A percentile compares a stretch with the other conserved stretches of the same genome.
Conservation (phyloP, 208 protist species). For the Lotmaria passim region DNA sequence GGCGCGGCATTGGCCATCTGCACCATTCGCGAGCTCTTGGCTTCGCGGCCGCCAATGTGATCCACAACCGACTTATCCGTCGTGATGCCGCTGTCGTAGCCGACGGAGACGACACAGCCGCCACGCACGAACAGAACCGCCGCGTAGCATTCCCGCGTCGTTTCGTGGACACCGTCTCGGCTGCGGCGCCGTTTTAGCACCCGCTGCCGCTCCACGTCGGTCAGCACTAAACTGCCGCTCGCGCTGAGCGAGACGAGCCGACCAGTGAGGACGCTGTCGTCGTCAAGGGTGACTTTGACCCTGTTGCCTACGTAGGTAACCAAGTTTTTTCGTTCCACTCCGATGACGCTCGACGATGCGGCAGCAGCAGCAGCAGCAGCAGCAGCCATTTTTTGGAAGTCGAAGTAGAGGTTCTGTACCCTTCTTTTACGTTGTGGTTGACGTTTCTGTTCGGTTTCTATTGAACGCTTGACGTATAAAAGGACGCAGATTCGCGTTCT, state of each 20-base stretch:
- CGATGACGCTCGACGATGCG: slow-evolving; percentile 16
- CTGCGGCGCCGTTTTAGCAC: slow-evolving; percentile 44
- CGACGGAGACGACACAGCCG: slow-evolving; percentile 56
- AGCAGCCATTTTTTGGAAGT: slow-evolving; percentile 7
- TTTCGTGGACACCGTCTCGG: slow-evolving; percentile 28
- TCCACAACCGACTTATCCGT: slow-evolving; percentile 73
- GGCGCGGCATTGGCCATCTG: slow-evolving; percentile 67
- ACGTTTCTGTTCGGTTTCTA: slow-evolving; percentile 8
- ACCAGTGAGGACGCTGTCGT: slow-evolving; percentile 67
- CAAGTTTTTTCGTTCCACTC: slow-evolving; percentile 51
- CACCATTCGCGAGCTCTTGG: slow-evolving; percentile 51
- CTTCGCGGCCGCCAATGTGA: slow-evolving; percentile 45
- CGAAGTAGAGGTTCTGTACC: neutral
- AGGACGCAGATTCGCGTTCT: too few species aligned
- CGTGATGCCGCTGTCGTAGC: slow-evolving; percentile 68
- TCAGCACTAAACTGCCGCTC: slow-evolving; percentile 78
- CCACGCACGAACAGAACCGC: slow-evolving; percentile 81
- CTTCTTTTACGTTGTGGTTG: too few species aligned
- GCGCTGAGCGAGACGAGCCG: slow-evolving; percentile 74
- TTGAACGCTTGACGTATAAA: neutral
- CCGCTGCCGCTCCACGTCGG: slow-evolving; percentile 71
- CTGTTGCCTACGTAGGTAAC: slow-evolving; percentile 69
- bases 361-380: slow-evolving; percentile 3
- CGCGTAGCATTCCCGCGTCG: slow-evolving; percentile 62
- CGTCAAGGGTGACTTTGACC: slow-evolving; percentile 71